Base-by-base conservation (phyloP, 352 stramenopile genomes). In the Phytopythium oedochilum region DNA sequence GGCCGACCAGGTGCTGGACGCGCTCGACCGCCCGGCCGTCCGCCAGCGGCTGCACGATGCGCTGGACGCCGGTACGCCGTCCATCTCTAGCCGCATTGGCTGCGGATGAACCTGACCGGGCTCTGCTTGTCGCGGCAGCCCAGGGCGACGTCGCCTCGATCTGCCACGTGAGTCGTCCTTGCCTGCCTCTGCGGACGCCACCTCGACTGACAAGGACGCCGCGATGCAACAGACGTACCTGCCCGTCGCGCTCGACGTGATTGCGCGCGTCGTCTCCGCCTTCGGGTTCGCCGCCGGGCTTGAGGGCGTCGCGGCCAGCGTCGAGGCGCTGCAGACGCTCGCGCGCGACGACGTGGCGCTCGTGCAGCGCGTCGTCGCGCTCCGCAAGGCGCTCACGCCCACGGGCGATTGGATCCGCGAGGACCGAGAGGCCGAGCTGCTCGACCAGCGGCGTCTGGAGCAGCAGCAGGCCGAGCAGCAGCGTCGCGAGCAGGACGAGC, bases 351-450 rank as follows among this genome's bases (percentile, higher is more conserved):
- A 85, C 38, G 63, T 68, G 12, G 32, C 55, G 2, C 38, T 88
- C 14, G 65, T 72, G 5, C 35, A 64, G 25, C 71, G 71, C 7
- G 67, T 89, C 51, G 66, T 82, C 22, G 57, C 34, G 2, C 64
- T 89, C 15, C 79, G 76, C 9, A 69, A 66, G 18, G 22, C 75
- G 4, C 53, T 89, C 23, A 81, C 76, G 0, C 79, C 79, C 0
- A 86, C 76, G 0, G 79, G 57, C 5, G 55, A 57, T 18, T 89
- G 79, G 79, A 76, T 85, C 48, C 52, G 62, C 23, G 70, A 82
- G 54, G 79, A 89, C 32, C 63, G 55, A 2, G 64, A 78, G 11
- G 73, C 70, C 5, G 74, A 85, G 5, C 67, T 64, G 20, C 61
- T 74, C 1, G 74, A 86, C 11, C 53, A 68, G 9, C 56, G 56